Conservation (phyloP, 805 yeast species). For the Teunomyces cretensis region DNA sequence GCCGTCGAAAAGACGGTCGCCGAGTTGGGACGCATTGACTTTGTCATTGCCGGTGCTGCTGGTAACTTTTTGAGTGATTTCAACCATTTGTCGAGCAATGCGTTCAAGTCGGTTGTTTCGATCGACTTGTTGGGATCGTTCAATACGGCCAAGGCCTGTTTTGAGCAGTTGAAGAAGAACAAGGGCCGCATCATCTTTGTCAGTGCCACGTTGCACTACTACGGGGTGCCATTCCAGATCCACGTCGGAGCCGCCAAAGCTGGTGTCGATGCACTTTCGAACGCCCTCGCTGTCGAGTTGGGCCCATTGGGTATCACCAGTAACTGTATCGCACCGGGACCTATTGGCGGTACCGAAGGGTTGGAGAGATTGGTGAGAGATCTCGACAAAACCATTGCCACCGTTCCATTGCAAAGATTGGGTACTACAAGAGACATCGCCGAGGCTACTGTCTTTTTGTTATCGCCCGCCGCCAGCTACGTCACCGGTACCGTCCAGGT, state of each 20-base stretch:
- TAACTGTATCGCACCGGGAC: constrained; percentile 29
- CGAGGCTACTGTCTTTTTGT: constrained; percentile 27
- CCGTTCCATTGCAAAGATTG: constrained; percentile 24
- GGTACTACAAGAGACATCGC: constrained; percentile 29
- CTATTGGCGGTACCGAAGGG: constrained; percentile 29
- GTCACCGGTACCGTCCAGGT: constrained; percentile 26
- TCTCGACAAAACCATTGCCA: constrained; percentile 5
- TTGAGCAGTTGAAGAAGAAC: constrained; percentile 35
- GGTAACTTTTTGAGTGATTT: constrained; percentile 44
- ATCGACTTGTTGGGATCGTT: constrained; percentile 43
- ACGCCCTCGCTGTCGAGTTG: constrained; percentile 30
- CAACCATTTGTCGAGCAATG: constrained; percentile 43
- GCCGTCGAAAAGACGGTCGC: constrained; percentile 24
- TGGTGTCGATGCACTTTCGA: constrained; percentile 29
- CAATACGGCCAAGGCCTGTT: constrained; percentile 43
- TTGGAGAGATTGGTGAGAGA: constrained; percentile 20
- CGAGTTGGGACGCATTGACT: constrained; percentile 43
- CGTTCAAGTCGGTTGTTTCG: constrained; percentile 38
- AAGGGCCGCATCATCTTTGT: constrained; percentile 40
- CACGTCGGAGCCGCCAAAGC: constrained; percentile 34
- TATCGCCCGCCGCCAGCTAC: constrained; percentile 26
- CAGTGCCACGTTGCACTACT: constrained; percentile 44
- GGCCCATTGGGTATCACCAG: constrained; percentile 30
- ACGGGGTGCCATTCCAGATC: constrained; percentile 40
- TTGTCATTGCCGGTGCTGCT: constrained; percentile 46